Percentiles rank a stretch among this genome's conserved stretches.
Conservation (phyloP, 192 early-diverging fungal species). For the Mortierella claussenii region DNA sequence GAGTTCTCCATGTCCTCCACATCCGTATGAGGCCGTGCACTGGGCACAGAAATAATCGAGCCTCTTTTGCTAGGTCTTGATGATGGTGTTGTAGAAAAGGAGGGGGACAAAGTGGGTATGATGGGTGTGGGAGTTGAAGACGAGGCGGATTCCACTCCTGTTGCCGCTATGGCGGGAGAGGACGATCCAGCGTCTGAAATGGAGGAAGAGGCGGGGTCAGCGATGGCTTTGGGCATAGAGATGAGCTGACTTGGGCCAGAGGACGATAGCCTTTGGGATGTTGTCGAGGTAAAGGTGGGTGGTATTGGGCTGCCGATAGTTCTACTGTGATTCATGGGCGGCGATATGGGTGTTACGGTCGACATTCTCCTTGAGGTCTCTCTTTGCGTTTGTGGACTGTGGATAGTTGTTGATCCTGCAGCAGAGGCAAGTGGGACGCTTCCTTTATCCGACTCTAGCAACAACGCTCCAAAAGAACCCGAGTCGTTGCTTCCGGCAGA, state of each 20-base stretch:
- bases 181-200: neutral
- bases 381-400: neutral
- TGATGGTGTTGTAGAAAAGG: neutral
- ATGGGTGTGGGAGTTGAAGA: neutral
- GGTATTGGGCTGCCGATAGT: conserved; percentile 6
- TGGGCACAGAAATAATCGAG: conserved; percentile 34
- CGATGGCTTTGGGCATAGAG: neutral
- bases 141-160: neutral
- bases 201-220: neutral
- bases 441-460: conserved; percentile 16
- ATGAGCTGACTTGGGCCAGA: neutral
- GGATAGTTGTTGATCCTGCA: neutral
- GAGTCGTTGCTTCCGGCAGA: conserved; percentile 14
- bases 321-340: conserved; percentile 1
- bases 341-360: conserved; percentile 8
- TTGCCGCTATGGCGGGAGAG: neutral
- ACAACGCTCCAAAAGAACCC: conserved; percentile 24
- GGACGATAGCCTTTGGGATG: neutral
- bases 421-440: neutral
- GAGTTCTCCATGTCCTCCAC: conserved; percentile 14
- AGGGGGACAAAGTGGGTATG: neutral
- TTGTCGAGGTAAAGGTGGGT: neutral
- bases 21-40: conserved; percentile 5
- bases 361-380: conserved; percentile 13
- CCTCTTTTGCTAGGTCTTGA: conserved; percentile 10